Conservation (phyloP, 2,329 filamentous ascomycete genomes). For the Epichloe coenophiala region DNA sequence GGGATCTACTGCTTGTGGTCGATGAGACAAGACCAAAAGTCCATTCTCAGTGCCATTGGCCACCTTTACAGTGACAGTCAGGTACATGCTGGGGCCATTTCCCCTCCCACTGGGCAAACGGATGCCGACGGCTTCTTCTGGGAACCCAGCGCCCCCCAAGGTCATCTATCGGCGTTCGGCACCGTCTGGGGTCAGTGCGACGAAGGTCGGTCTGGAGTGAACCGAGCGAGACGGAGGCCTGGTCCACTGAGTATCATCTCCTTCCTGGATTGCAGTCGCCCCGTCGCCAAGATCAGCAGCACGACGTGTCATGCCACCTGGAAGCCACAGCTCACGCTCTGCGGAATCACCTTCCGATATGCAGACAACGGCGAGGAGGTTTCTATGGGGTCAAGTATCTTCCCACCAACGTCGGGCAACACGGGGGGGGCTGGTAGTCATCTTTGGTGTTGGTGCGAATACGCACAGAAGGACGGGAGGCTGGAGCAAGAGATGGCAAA, state of each 20-base stretch:
- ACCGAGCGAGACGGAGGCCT: neutral
- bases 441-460: neutral
- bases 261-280: neutral
- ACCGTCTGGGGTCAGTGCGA: neutral
- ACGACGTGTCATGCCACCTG: neutral
- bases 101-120: neutral
- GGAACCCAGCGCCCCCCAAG: neutral
- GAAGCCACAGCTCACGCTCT: neutral
- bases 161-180: neutral
- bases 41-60: neutral
- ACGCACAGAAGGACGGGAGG: neutral
- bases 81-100: neutral
- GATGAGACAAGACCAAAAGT: neutral
- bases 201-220: neutral
- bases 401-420: neutral
- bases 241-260: neutral
- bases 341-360: neutral
- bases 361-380: neutral
- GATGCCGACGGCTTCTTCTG: neutral
- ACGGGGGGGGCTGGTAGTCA: neutral
- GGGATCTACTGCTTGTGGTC: neutral
- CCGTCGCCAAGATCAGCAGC: neutral
- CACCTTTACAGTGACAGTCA: neutral
- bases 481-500: neutral
- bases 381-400: neutral